phyloP scores from a whole-genome alignment of 352 stramenopile genomes.

The Globisporangium splendens region DNA sequence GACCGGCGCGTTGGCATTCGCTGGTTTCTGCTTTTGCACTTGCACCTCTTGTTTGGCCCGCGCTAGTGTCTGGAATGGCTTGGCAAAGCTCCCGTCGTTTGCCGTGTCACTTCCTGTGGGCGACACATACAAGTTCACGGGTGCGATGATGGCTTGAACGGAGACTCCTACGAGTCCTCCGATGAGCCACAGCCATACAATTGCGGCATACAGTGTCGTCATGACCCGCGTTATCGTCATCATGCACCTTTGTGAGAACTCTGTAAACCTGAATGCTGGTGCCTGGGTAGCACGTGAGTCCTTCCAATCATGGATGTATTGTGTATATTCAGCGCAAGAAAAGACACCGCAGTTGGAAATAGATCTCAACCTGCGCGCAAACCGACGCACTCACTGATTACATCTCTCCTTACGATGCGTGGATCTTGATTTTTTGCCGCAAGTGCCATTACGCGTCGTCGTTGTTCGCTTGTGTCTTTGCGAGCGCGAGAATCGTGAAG shows the following conservation, averaged over 20 bases:
- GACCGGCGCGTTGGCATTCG: slow-evolving; percentile 30
- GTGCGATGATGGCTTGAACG: not conserved
- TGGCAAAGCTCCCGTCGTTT: slow-evolving; percentile 39
- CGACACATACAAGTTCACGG: slow-evolving; percentile 43
- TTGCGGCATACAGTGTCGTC: not conserved
- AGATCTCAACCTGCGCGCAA: no score
- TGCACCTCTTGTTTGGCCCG: slow-evolving; percentile 41
- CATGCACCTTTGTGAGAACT: no score
- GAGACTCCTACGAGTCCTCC: not conserved
- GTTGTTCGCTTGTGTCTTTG: slow-evolving; percentile 52
- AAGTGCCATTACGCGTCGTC: slow-evolving; percentile 16
- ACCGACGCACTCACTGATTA: no score
- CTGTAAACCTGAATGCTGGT: no score
- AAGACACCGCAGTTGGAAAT: no score
- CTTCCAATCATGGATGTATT: no score
- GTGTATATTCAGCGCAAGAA: no score
- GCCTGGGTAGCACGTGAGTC: no score
- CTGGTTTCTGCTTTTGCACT: slow-evolving; percentile 17
- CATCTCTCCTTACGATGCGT: no score
- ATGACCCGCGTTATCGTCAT: no score
- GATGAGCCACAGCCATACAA: no score
- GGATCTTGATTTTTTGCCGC: not conserved
- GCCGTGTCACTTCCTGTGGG: slow-evolving; percentile 32
- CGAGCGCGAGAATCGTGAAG: slow-evolving; percentile 93
- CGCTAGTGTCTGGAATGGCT: slow-evolving; percentile 50